Conservation (phyloP, 1,139 yeast species). For the Yarrowia galli region DNA sequence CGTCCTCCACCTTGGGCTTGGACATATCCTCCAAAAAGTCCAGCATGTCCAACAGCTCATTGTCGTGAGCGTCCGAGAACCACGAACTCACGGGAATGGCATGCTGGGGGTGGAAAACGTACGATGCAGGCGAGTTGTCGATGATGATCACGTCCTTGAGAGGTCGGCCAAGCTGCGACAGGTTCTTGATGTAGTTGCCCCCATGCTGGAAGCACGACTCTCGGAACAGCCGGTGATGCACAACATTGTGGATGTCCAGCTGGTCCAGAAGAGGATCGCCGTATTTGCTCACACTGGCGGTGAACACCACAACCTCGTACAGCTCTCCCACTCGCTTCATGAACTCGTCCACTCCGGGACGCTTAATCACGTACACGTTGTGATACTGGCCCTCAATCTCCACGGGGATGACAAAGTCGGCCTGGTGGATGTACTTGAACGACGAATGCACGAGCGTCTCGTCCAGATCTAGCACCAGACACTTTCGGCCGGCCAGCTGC, state of each 20-base stretch:
- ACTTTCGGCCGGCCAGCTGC: constrained; percentile 66
- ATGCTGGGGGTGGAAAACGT: constrained; percentile 96
- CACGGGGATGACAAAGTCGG: constrained; percentile 94
- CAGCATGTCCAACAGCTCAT: constrained; percentile 87
- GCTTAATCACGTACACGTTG: constrained; percentile 92
- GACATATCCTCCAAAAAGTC: constrained; percentile 91
- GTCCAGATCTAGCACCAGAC: constrained; percentile 89
- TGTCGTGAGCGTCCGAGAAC: constrained; percentile 98
- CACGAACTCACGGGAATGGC: constrained; percentile 98
- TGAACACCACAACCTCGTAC: constrained; percentile 94
- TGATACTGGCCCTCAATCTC: constrained; percentile 90
- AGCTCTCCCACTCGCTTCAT: constrained; percentile 80
- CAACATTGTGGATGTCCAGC: constrained; percentile 71
- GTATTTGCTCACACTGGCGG: constrained; percentile 93
- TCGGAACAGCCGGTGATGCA: constrained; percentile 92
- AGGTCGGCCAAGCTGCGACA: constrained; percentile 94
- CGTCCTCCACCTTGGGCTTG: constrained; percentile 71
- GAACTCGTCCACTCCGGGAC: constrained; percentile 98
- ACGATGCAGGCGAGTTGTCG: constrained; percentile 97
- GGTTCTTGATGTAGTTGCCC: constrained; percentile 92
- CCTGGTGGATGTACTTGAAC: constrained; percentile 87
- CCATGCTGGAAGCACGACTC: constrained; percentile 83
- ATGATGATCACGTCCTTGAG: constrained; percentile 83
- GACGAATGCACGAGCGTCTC: constrained; percentile 97
- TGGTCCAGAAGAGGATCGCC: constrained; percentile 95